phyloP scores from a whole-genome alignment of 345 rosid genomes.

The Gossypium longicalyx region DNA sequence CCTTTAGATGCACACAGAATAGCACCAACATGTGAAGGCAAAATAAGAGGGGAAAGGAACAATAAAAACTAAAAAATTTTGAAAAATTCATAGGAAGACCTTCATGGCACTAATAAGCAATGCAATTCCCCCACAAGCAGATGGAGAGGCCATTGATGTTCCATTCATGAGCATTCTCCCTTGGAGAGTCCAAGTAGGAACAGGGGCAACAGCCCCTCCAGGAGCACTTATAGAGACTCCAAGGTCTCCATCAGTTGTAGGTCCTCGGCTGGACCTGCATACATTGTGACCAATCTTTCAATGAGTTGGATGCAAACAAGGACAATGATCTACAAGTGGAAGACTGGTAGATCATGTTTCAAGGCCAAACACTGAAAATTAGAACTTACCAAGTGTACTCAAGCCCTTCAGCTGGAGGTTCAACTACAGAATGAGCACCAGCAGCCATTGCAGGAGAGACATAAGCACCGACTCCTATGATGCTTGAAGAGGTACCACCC shows the following conservation, averaged over 20 bases:
- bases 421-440: constrained; percentile 85
- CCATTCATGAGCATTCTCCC: constrained; percentile 99
- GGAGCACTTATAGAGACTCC: constrained; percentile 97
- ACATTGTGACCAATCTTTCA: constrained; percentile 20
- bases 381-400: constrained; percentile 81
- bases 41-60: background rate
- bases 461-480: constrained; percentile 96
- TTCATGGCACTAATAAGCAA: constrained; percentile 93
- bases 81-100: constrained; percentile 39
- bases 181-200: constrained; percentile 98
- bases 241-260: constrained; percentile 95
- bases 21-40: constrained; percentile 2
- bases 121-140: constrained; percentile 98
- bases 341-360: background rate
- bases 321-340: background rate
- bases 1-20: constrained; percentile 8
- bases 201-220: constrained; percentile 99
- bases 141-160: constrained; percentile 99
- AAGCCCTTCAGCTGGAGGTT: constrained; percentile 89
- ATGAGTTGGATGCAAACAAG: constrained; percentile 20
- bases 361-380: constrained; percentile 13
- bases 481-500: constrained; percentile 93
- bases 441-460: constrained; percentile 99
- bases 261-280: constrained; percentile 97
- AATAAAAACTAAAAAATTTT: constrained; percentile 5